phyloP scores from a whole-genome alignment of 257 asterid genomes.

The Petrea volubilis region DNA sequence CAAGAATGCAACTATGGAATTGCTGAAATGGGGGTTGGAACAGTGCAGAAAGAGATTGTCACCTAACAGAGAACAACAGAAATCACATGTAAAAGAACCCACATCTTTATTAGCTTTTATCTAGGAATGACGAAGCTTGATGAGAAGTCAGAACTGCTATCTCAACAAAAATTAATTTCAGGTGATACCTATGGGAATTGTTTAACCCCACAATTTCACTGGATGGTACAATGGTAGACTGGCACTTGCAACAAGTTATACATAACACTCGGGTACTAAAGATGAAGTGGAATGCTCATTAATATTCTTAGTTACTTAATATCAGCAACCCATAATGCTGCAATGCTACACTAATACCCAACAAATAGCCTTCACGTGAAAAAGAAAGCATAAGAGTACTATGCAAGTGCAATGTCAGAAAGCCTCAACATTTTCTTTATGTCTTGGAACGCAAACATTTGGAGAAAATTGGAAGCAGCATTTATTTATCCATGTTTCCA shows the following conservation, averaged over 20 bases:
- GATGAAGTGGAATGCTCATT: neutral
- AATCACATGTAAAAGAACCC: neutral
- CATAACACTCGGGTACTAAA: neutral
- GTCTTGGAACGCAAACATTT: neutral
- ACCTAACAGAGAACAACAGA: neutral
- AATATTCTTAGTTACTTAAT: neutral
- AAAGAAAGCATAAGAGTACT: neutral
- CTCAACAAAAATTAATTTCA: neutral
- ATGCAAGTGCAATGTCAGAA: neutral
- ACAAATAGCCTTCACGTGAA: neutral
- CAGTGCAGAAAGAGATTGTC: conserved; percentile 10
- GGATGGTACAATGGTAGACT: neutral
- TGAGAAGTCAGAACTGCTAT: neutral
- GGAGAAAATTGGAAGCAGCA: neutral
- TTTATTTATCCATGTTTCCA: neutral
- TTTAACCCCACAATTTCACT: neutral
- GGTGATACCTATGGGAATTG: neutral
- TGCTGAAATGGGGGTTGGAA: neutral
- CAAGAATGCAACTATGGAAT: neutral
- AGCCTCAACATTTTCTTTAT: neutral
- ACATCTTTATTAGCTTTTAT: neutral
- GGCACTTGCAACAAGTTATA: neutral
- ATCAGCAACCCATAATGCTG: neutral
- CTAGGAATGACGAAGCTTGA: neutral
- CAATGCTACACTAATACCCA: neutral